These are phyloP conservation scores for Solanum rostratum DNA, from an alignment of 257 asterid species.

Conservation along the genomic window DNA sequence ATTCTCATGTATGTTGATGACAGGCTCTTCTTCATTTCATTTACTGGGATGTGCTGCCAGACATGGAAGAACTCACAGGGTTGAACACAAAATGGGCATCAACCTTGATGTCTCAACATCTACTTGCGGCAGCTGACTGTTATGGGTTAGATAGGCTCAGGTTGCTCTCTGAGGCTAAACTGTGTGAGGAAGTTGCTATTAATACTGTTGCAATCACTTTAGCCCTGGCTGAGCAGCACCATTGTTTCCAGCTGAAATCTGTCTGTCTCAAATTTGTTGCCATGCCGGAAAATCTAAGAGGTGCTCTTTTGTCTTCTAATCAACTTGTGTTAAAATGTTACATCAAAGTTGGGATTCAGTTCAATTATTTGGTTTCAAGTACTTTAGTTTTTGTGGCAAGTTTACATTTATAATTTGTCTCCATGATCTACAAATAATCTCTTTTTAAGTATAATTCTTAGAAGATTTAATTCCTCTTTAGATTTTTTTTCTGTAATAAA, in stretches of 20 bases:
- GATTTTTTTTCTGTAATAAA: not conserved
- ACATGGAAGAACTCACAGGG: slow-evolving; percentile 91
- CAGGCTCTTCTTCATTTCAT: slow-evolving; percentile 87
- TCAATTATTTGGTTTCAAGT: not conserved
- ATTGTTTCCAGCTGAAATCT: slow-evolving; percentile 79
- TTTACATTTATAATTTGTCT: not conserved
- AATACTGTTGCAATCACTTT: slow-evolving; percentile 95
- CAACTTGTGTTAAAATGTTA: not conserved
- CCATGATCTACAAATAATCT: not conserved
- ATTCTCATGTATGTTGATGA: slow-evolving; percentile 4
- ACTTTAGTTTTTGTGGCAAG: not conserved
- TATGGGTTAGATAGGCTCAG: slow-evolving; percentile 87
- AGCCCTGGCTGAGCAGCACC: slow-evolving; percentile 97
- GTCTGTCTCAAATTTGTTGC: slow-evolving; percentile 83
- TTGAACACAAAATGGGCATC: slow-evolving; percentile 74
- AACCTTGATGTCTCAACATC: slow-evolving; percentile 89
- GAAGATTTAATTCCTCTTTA: not conserved
- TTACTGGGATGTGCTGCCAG: slow-evolving; percentile 77
- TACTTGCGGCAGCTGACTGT: slow-evolving; percentile 93
- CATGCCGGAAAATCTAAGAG: slow-evolving; percentile 76
- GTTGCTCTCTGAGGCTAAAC: slow-evolving; percentile 76
- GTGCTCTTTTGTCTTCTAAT: slow-evolving; percentile 10
- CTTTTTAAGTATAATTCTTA: not conserved
- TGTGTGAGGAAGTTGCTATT: slow-evolving; percentile 75
- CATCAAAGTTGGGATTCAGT: not conserved